Percentiles rank a stretch among this genome's conserved stretches.
Conservation (phyloP, 148 eudicot species). For the Nepenthes gracilis region DNA sequence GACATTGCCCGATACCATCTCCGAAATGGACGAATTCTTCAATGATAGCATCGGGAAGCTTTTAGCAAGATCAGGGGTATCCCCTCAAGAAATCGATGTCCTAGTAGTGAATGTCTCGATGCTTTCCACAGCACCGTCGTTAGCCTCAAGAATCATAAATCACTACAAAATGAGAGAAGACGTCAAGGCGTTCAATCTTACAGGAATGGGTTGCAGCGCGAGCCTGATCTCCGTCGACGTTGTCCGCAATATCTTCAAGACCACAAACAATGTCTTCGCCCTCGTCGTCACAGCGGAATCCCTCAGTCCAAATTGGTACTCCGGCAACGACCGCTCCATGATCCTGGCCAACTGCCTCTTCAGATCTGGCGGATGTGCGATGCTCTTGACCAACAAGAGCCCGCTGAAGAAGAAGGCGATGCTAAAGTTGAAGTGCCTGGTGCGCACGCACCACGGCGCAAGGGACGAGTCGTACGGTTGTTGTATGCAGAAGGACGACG, state of each 20-base stretch:
- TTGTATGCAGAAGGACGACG: slow-evolving; percentile 60
- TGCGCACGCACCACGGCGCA: slow-evolving; percentile 64
- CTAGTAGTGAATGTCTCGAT: slow-evolving; percentile 70
- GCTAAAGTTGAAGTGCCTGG: slow-evolving; percentile 43
- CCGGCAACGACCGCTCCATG: slow-evolving; percentile 70
- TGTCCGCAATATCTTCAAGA: slow-evolving; percentile 18
- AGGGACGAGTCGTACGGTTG: slow-evolving; percentile 46
- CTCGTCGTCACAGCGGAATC: slow-evolving; percentile 68
- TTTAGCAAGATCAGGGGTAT: slow-evolving; percentile 23
- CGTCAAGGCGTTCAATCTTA: slow-evolving; percentile 46
- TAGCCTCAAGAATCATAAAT: slow-evolving; percentile 51
- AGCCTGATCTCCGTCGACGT: slow-evolving; percentile 35
- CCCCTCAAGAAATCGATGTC: slow-evolving; percentile 51
- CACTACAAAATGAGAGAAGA: slow-evolving; percentile 64
- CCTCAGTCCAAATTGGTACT: slow-evolving; percentile 62
- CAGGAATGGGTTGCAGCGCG: slow-evolving; percentile 94
- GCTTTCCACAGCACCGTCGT: slow-evolving; percentile 45
- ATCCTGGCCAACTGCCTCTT: slow-evolving; percentile 63
- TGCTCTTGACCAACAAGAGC: slow-evolving; percentile 52
- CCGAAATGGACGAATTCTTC: slow-evolving; percentile 73
- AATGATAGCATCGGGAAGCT: slow-evolving; percentile 33
- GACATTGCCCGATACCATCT: slow-evolving; percentile 19
- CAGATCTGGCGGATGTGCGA: slow-evolving; percentile 64
- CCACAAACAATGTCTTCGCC: slow-evolving; percentile 25
- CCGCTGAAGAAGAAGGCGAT: slow-evolving; percentile 25